Conservation (phyloP, 306 rosid species). For the Herpetospermum pedunculosum region DNA sequence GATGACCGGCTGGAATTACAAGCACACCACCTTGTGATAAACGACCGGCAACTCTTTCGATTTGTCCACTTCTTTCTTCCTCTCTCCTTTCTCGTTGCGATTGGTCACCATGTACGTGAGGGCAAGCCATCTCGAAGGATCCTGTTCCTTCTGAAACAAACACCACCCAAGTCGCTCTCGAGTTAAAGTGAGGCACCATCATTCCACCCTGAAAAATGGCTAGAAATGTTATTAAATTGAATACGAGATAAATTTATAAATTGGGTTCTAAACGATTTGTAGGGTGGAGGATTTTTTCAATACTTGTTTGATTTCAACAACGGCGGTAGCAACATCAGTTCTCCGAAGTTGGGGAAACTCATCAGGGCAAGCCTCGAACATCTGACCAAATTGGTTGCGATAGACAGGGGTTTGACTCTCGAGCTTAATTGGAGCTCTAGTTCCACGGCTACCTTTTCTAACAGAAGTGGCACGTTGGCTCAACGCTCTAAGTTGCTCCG, state of each 20-base stretch:
- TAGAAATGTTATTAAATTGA: background rate
- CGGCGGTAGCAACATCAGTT: conserved; percentile 16
- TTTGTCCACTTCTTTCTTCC: background rate
- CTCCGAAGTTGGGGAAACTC: conserved; percentile 23
- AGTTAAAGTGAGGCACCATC: conserved; percentile 34
- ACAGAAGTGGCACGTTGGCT: conserved; percentile 22
- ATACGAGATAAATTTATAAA: background rate
- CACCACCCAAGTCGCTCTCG: conserved; percentile 20
- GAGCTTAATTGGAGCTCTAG: background rate
- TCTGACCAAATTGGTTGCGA: conserved; percentile 21
- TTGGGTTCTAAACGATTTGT: background rate
- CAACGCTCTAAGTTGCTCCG: conserved; percentile 25
- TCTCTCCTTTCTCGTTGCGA: conserved; percentile 9
- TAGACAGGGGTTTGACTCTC: conserved; percentile 8
- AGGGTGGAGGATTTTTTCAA: background rate
- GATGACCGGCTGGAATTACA: conserved; percentile 25
- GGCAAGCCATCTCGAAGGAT: conserved; percentile 31
- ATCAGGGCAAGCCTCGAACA: conserved; percentile 31
- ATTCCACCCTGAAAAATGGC: conserved; percentile 22
- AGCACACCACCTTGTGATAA: conserved; percentile 15
- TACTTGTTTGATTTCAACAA: conserved; percentile 25
- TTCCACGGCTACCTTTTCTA: background rate
- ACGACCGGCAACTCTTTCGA: conserved; percentile 6
- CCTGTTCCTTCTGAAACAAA: conserved; percentile 30
- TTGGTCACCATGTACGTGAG: conserved; percentile 8